A percentile compares a stretch with the other conserved stretches of the same genome.
Evolutionary conservation across 2,329 filamentous ascomycete species (phyloP).

Genomic region (Arthroderma sp.): DNA sequence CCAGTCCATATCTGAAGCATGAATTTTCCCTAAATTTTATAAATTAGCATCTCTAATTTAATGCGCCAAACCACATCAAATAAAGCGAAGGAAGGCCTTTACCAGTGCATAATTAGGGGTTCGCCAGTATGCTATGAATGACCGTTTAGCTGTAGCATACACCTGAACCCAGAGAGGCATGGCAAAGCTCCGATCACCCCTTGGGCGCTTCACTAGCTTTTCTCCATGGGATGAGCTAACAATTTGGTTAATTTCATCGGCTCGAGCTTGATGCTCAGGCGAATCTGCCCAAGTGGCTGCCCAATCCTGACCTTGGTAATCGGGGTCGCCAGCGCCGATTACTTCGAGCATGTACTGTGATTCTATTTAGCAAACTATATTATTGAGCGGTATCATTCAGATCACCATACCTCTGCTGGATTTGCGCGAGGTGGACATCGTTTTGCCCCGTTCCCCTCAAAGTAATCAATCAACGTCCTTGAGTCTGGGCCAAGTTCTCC

Average conservation of each 20-base stretch:
- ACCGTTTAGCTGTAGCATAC: conserved; percentile 40
- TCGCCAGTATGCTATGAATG: conserved; percentile 53
- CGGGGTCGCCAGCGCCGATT: conserved; percentile 50
- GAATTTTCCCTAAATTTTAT: conserved; percentile 42
- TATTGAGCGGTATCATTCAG: neutral
- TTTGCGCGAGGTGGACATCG: conserved; percentile 51
- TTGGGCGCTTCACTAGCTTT: neutral
- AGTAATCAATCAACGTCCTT: conserved; percentile 54
- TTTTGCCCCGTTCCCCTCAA: conserved; percentile 50
- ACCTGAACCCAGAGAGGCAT: conserved; percentile 46
- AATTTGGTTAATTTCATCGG: conserved; percentile 41
- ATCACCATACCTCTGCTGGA: conserved; percentile 48
- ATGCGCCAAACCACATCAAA: neutral
- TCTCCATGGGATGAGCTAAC: conserved; percentile 39
- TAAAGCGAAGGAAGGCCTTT: conserved; percentile 6
- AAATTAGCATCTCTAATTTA: neutral
- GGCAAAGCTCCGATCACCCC: conserved; percentile 40
- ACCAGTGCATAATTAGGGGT: conserved; percentile 45
- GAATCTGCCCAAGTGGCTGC: conserved; percentile 47
- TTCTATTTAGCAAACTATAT: conserved; percentile 11
- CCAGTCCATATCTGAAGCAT: conserved; percentile 50
- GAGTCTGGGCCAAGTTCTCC: conserved; percentile 71
- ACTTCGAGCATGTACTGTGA: conserved; percentile 66
- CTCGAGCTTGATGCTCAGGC: conserved; percentile 33
- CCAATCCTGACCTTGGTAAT: conserved; percentile 50